Percentiles rank a stretch among this genome's conserved stretches.
phyloP scores from a whole-genome alignment of 805 yeast genomes.

The Saitoella complicata region DNA sequence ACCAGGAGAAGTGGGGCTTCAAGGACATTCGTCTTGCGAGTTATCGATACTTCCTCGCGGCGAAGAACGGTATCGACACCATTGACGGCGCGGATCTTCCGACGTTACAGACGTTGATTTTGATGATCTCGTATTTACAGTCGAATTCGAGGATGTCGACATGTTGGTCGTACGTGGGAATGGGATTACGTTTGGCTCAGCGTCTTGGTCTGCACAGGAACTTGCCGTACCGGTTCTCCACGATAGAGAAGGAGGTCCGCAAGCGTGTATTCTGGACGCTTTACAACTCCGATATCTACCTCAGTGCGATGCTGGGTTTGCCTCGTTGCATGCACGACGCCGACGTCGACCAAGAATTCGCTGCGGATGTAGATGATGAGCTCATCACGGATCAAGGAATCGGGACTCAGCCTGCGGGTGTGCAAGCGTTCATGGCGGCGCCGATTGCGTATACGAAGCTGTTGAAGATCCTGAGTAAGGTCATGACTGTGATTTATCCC shows the following conservation, averaged over 20 bases:
- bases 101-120: slow-evolving; percentile 72
- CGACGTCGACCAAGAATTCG: slow-evolving; percentile 77
- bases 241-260: slow-evolving; percentile 37
- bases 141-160: slow-evolving; percentile 77
- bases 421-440: slow-evolving; percentile 36
- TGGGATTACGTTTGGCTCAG: slow-evolving; percentile 66
- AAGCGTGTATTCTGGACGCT: slow-evolving; percentile 81
- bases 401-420: slow-evolving; percentile 30
- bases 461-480: slow-evolving; percentile 51
- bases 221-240: slow-evolving; percentile 33
- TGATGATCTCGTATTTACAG: slow-evolving; percentile 72
- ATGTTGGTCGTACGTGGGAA: slow-evolving; percentile 79
- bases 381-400: slow-evolving; percentile 57
- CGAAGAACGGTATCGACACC: slow-evolving; percentile 61
- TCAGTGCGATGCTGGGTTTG: slow-evolving; percentile 70
- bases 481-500: slow-evolving; percentile 62
- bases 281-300: slow-evolving; percentile 78
- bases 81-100: slow-evolving; percentile 70
- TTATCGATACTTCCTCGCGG: slow-evolving; percentile 62
- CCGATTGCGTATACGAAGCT: slow-evolving; percentile 75
- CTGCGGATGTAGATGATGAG: slow-evolving; percentile 74
- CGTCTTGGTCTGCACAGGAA: slow-evolving; percentile 73
- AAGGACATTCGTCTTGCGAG: slow-evolving; percentile 37
- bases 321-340: slow-evolving; percentile 63
- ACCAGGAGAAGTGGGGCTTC: slow-evolving; percentile 19